Evolutionary conservation across 768 basidiomycete species (phyloP).

Genomic region (Russula foetens): DNA sequence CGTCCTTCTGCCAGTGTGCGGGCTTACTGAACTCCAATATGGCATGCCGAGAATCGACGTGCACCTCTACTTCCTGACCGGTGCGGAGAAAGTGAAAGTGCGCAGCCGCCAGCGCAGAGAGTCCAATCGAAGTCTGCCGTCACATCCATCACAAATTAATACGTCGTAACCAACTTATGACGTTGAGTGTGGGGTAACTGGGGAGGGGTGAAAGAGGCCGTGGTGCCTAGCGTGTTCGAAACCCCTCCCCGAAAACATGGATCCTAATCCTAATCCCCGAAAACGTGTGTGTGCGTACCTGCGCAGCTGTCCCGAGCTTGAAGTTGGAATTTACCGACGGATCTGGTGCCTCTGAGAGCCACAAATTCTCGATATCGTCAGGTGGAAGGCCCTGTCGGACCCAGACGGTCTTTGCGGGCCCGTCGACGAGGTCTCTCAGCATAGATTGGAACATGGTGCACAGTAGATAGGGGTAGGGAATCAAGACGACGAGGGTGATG

Average conservation of each 20-base stretch:
- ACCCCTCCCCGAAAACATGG: no score
- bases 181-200: no score
- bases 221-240: no score
- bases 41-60: constrained; percentile 49
- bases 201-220: no score
- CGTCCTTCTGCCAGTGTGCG: no score
- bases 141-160: background rate
- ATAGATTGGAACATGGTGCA: constrained; percentile 4
- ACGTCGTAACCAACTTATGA: background rate
- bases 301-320: constrained; percentile 43
- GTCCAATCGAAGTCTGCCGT: constrained; percentile 38
- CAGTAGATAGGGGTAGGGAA: background rate
- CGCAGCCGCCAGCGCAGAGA: constrained; percentile 46
- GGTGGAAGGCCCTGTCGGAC: constrained; percentile 32
- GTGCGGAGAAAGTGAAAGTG: constrained; percentile 41
- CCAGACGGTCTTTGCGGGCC: constrained; percentile 32
- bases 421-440: constrained; percentile 6
- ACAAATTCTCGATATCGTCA: constrained; percentile 31
- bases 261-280: no score
- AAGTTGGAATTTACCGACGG: constrained; percentile 45
- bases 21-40: constrained; percentile 44
- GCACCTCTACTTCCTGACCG: constrained; percentile 38
- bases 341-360: constrained; percentile 34
- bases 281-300: constrained; percentile 29
- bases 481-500: background rate